Evolutionary conservation across 2,329 filamentous ascomycete species (phyloP).

Genomic region (Neopestalotiopsis rosae): DNA sequence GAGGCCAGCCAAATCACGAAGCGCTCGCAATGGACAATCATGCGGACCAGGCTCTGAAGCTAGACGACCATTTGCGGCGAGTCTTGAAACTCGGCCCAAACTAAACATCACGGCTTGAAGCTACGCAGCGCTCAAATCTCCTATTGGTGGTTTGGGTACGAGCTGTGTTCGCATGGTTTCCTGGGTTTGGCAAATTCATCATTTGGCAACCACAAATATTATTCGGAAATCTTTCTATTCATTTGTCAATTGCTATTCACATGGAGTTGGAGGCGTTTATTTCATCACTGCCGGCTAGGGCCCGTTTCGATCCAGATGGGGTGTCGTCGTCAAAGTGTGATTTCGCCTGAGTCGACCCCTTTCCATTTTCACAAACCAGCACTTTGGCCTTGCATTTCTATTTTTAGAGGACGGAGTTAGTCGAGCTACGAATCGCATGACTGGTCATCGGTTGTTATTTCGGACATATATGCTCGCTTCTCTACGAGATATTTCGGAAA

Average conservation of each 20-base stretch:
- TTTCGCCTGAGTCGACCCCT: constrained; percentile 13
- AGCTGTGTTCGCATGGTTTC: constrained; percentile 16
- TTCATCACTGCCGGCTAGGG: constrained; percentile 8
- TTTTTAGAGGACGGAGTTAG: constrained; percentile 24
- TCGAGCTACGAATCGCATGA: constrained; percentile 30
- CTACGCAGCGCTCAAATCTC: background rate
- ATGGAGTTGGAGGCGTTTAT: constrained; percentile 2
- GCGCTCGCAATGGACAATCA: constrained; percentile 25
- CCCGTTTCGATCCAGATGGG: constrained; percentile 9
- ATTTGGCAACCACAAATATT: constrained; percentile 26
- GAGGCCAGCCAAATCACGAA: constrained; percentile 21
- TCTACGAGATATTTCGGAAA: constrained; percentile 19
- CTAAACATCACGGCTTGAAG: background rate
- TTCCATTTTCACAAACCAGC: constrained; percentile 20
- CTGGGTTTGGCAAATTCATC: constrained; percentile 17
- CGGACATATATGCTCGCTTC: constrained; percentile 21
- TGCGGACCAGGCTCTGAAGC: constrained; percentile 48
- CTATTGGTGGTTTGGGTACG: constrained; percentile 20
- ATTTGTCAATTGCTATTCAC: background rate
- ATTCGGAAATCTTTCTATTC: constrained; percentile 13
- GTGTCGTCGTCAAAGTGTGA: constrained; percentile 19
- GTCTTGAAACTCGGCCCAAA: constrained; percentile 50
- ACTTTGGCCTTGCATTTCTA: constrained; percentile 21
- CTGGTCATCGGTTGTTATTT: constrained; percentile 32
- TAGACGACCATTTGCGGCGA: constrained; percentile 60